Percentiles rank a stretch among this genome's conserved stretches.
Evolutionary conservation across 257 asterid species (phyloP).

Genomic region (Cynanchum wilfordii): DNA sequence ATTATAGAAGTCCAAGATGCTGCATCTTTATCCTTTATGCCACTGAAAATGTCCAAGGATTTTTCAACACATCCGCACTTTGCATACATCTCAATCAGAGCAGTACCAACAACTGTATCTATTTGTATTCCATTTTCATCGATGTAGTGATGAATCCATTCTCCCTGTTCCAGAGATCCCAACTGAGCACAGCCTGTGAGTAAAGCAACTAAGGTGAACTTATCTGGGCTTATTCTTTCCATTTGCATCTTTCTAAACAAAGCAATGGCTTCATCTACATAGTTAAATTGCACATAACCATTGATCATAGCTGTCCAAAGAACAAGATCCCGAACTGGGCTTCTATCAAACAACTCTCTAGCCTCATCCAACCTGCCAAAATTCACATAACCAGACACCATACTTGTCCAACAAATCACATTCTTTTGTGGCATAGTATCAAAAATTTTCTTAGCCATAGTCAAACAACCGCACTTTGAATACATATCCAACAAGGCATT

Average conservation of each 20-base stretch:
- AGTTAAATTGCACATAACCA: slow-evolving; percentile 70
- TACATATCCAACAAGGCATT: slow-evolving; percentile 83
- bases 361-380: slow-evolving; percentile 62
- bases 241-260: slow-evolving; percentile 69
- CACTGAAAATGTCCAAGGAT: slow-evolving; percentile 47
- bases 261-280: slow-evolving; percentile 63
- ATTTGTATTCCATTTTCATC: slow-evolving; percentile 43
- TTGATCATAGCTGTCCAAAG: slow-evolving; percentile 86
- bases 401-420: slow-evolving; percentile 80
- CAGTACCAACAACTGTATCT: slow-evolving; percentile 72
- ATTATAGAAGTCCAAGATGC: slow-evolving; percentile 75
- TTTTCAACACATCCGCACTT: slow-evolving; percentile 72
- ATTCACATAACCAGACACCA: slow-evolving; percentile 64
- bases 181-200: slow-evolving; percentile 84
- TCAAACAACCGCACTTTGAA: slow-evolving; percentile 75
- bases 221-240: slow-evolving; percentile 61
- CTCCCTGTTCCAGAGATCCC: slow-evolving; percentile 76
- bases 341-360: slow-evolving; percentile 53
- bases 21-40: slow-evolving; percentile 55
- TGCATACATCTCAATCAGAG: slow-evolving; percentile 82
- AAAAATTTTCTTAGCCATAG: slow-evolving; percentile 55
- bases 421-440: slow-evolving; percentile 48
- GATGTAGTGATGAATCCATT: slow-evolving; percentile 62
- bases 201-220: slow-evolving; percentile 65
- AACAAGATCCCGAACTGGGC: slow-evolving; percentile 63